Percentiles rank a stretch among this genome's conserved stretches.
Evolutionary conservation across 371 early-diverging fungal species (phyloP).

Genomic region (Syncephalastrum racemosum): DNA sequence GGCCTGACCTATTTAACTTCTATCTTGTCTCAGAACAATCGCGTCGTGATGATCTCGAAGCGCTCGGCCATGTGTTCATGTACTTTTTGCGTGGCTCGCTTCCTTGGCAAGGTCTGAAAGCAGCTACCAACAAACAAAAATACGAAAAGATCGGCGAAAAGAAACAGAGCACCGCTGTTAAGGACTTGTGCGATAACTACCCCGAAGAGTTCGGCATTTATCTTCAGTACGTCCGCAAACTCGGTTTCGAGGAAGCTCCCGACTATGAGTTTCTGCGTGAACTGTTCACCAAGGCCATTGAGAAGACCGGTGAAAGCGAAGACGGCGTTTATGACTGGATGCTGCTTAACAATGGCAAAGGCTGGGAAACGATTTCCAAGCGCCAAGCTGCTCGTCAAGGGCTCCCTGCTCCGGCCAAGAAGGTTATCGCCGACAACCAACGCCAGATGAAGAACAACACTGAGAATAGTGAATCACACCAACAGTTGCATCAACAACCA

Average conservation of each 20-base stretch:
- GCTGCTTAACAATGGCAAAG: slow-evolving; percentile 58
- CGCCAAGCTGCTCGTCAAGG: slow-evolving; percentile 20
- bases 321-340: slow-evolving; percentile 93
- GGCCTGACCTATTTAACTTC: not conserved
- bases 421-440: slow-evolving; percentile 15
- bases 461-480: slow-evolving; percentile 1
- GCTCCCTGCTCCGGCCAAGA: slow-evolving; percentile 19
- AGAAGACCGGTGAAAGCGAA: slow-evolving; percentile 66
- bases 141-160: slow-evolving; percentile 90
- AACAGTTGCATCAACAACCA: slow-evolving; percentile 5
- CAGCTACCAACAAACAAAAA: slow-evolving; percentile 88
- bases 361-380: slow-evolving; percentile 40
- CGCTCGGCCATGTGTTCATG: slow-evolving; percentile 90
- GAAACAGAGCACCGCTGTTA: slow-evolving; percentile 75
- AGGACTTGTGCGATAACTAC: slow-evolving; percentile 74
- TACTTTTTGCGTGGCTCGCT: slow-evolving; percentile 88
- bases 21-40: slow-evolving; percentile 67
- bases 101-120: slow-evolving; percentile 94
- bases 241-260: slow-evolving; percentile 92
- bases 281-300: slow-evolving; percentile 79
- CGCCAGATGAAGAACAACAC: slow-evolving; percentile 4
- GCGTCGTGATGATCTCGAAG: slow-evolving; percentile 92
- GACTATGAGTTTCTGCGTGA: slow-evolving; percentile 85
- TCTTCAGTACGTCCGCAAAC: slow-evolving; percentile 81
- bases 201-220: slow-evolving; percentile 89